Evolutionary conservation across 176 grass and related monocot genomes (phyloP), one percentile per base, ranked within the genome.

Genomic region (Oryza meyeriana): DNA sequence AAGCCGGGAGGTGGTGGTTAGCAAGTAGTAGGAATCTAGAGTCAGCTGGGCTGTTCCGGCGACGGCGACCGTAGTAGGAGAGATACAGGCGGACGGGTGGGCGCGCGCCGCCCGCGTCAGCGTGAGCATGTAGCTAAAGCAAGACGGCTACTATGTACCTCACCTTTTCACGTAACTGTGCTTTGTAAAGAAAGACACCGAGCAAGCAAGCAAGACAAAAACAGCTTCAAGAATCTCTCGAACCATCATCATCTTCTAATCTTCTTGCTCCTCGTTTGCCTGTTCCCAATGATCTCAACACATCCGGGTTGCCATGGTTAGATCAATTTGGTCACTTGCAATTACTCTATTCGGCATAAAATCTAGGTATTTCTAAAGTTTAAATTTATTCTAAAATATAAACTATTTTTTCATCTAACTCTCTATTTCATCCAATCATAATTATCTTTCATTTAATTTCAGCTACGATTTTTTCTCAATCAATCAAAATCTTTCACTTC

Each of bases 151-250:
- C n/a, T 36, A 31, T 88, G 69, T 72, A 55, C 10, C 66, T 74
- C 41, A 39, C 41, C 32, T 55, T 55, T 80, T 74, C 77, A n/a
- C 64, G 13, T 80, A 76, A 52, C 38, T 6, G 63, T 28, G 61
- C 7, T 74, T 79, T 84, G 77, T 76, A 71, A 85, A 85, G 41
- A 50, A 69, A 50, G 16, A 59, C 61, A 69, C 31, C 71, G 13
- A n/a, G 69, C 71, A 85, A 80, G 4, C 62, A 84, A 64, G 57
- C 38, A 36, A 12, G 20, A 10, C 18, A 61, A 69, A 64, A 63
- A 47, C 16, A 74, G 69, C 75, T 62, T 75, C 30, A 63, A 20
- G 18, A 63, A 75, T 63, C 63, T 40, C 42, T 65, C 8, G 12
- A 18, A 47, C 28, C 68, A 63, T 73, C 35, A 12, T 13, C 20